These are phyloP conservation scores for Mucor circinelloides DNA, from an alignment of 371 early-diverging fungal genomes.

Conservation along the genomic window DNA sequence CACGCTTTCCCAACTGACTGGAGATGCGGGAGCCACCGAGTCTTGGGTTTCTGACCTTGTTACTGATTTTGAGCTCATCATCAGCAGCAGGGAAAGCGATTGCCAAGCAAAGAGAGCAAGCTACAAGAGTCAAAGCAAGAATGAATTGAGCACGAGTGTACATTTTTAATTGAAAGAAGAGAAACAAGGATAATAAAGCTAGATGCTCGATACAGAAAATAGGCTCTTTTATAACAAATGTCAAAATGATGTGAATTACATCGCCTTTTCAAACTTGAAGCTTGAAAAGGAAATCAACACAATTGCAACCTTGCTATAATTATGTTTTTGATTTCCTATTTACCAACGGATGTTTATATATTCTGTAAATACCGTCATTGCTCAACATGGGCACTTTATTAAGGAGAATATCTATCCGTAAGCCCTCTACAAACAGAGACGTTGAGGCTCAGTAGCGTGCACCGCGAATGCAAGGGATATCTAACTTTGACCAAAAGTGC, in stretches of 20 bases:
- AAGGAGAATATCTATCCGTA: too few relatives aligned
- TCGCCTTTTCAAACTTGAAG: background rate
- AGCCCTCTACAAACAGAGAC: too few relatives aligned
- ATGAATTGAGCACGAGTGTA: conserved; percentile 6
- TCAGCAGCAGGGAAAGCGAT: background rate
- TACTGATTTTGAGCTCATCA: background rate
- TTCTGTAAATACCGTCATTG: background rate
- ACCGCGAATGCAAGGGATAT: background rate
- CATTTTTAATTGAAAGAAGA: background rate
- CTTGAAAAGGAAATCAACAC: background rate
- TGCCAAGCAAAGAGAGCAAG: background rate
- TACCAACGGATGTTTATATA: background rate
- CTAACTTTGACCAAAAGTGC: background rate
- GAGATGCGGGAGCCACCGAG: background rate
- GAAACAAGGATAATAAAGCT: background rate
- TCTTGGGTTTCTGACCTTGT: conserved; percentile 3
- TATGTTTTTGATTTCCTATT: background rate
- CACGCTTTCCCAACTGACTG: background rate
- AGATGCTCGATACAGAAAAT: background rate
- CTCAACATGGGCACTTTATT: background rate
- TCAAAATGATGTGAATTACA: background rate
- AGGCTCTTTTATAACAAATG: background rate
- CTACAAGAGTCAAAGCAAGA: background rate
- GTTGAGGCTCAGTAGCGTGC: too few relatives aligned
- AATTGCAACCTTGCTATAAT: background rate